A percentile compares a stretch with the other conserved stretches of the same genome.
These are phyloP conservation scores for Tylopilus plumbeoviolaceoides DNA, from an alignment of 768 basidiomycete genomes.

Conservation along the genomic window DNA sequence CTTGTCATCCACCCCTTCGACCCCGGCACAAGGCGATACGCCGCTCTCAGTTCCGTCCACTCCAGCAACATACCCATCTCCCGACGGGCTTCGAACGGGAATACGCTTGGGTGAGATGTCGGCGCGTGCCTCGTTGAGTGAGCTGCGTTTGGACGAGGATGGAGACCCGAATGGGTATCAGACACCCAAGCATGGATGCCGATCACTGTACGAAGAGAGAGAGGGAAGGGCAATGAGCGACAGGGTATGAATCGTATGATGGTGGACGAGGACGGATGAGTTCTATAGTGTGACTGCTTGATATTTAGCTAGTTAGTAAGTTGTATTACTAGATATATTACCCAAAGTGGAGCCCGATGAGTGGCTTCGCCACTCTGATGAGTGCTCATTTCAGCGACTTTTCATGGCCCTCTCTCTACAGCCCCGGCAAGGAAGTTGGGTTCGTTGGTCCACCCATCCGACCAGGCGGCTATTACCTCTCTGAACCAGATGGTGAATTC, in stretches of 20 bases:
- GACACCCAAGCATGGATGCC: constrained; percentile 19
- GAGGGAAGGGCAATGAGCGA: constrained; percentile 3
- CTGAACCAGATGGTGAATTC: constrained; percentile 30
- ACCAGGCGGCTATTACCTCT: constrained; percentile 34
- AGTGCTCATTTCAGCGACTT: constrained; percentile 18
- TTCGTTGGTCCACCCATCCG: constrained; percentile 25
- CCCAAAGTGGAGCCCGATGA: background rate
- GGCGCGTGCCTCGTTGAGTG: constrained; percentile 29
- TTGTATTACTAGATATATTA: background rate
- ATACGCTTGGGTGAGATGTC: constrained; percentile 26
- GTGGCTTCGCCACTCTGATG: background rate
- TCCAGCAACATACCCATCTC: constrained; percentile 22
- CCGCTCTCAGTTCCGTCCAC: constrained; percentile 30
- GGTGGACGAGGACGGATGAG: constrained; percentile 15
- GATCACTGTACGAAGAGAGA: constrained; percentile 7
- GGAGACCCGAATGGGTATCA: constrained; percentile 12
- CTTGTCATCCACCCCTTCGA: constrained; percentile 29
- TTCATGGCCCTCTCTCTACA: constrained; percentile 38
- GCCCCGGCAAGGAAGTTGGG: constrained; percentile 33
- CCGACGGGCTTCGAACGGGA: constrained; percentile 25
- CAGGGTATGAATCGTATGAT: constrained; percentile 17
- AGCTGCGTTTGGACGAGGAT: constrained; percentile 26
- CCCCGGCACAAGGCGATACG: constrained; percentile 25
- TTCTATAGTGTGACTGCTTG: background rate
- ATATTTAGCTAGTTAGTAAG: background rate